Conservation (phyloP, 352 stramenopile genomes). For the Globisporangium middletonii region DNA sequence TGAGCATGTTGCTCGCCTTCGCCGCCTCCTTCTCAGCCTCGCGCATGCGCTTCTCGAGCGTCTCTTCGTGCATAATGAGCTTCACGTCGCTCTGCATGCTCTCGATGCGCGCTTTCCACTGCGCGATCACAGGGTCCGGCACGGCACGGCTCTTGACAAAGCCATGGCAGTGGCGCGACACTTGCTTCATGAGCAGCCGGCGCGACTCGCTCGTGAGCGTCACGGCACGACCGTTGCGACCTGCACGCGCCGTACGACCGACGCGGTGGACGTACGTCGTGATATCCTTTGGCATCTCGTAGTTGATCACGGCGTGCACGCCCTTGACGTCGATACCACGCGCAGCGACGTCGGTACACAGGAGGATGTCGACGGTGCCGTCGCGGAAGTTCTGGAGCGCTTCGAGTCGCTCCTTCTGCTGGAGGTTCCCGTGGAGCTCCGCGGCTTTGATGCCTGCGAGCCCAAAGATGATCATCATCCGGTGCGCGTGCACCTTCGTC, state of each 20-base stretch:
- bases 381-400: conserved; percentile 95
- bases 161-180: conserved; percentile 83
- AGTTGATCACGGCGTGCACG: conserved; percentile 99
- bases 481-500: conserved; percentile 95
- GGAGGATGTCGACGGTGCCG: conserved; percentile 93
- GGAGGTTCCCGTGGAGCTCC: conserved; percentile 98
- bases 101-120: conserved; percentile 84
- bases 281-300: conserved; percentile 98
- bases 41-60: conserved; percentile 87
- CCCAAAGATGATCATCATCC: conserved; percentile 95
- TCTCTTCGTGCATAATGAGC: conserved; percentile 82
- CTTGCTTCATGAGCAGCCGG: conserved; percentile 93
- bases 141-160: conserved; percentile 90
- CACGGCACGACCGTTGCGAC: conserved; percentile 87
- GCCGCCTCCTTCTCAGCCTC: conserved; percentile 87
- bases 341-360: conserved; percentile 98
- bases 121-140: conserved; percentile 79
- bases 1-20: conserved; percentile 86
- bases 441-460: conserved; percentile 95
- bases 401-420: conserved; percentile 94
- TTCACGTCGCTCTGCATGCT: conserved; percentile 78
- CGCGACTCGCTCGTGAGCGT: conserved; percentile 88
- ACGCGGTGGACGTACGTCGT: conserved; percentile 99
- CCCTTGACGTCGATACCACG: conserved; percentile 97
- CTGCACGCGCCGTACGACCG: conserved; percentile 96